Base-by-base conservation (phyloP, 441 rosid species). In the Adansonia rubrostipa region DNA sequence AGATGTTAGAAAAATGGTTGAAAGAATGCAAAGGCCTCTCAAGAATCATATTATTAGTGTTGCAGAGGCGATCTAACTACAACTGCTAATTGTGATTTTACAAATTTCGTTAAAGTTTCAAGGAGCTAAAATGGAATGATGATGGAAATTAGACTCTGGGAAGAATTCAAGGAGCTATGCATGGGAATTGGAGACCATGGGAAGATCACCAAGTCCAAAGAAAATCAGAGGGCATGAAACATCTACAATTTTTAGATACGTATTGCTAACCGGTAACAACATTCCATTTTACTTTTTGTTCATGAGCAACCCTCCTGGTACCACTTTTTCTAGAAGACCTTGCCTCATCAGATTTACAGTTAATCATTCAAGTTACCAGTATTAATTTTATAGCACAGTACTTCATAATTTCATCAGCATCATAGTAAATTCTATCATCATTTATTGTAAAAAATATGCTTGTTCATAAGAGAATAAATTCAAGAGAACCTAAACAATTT, bases 171-270 rank as follows among this genome's bases (percentile, higher is more conserved):
- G 42, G 56, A 69, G 42, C 42, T 69, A 13, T 22, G 42, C 58
- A 69, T 20, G 11, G 42, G 42, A 44, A 68, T 48, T 4, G 9
- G 5, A 20, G n/a, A 69, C 19, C 57, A 11, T 47, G 73, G 14
- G 11, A 24, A 24, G 45, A 70, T 9, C 60, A 50, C 17, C 24
- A 50, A 50, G 74, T 50, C 14, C 44, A 24, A 17, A 70, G 13
- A 70, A 70, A 50, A 70, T 24, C 22, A 24, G 57, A 70, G 14
- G 45, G 74, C 57, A 70, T 6, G 74, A 50, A 14, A 15, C 60
- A 50, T 70, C 60, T 14, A 50, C 7, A 70, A 14, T 22, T 50
- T 24, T 24, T 14, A 50, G 45, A 22, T 70, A 50, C 60, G 51
- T 8, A 3, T 70, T 14, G 74, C n/a, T 50, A 70, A 24, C 2